Conservation (phyloP, 192 early-diverging fungal species). For the Backusella morwellensis region DNA sequence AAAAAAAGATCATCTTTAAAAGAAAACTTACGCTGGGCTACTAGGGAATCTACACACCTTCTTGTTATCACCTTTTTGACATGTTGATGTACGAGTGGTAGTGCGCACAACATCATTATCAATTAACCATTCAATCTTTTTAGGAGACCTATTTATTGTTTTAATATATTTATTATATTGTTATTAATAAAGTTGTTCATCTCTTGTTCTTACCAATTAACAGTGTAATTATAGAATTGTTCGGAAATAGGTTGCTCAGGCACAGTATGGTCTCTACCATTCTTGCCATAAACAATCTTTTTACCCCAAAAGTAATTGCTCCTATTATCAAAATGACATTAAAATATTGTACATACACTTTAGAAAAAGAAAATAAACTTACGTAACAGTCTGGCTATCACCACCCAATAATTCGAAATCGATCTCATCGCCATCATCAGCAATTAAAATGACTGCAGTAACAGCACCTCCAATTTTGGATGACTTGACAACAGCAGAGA, state of each 20-base stretch:
- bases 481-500: conserved; percentile 40
- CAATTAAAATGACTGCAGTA: conserved; percentile 37
- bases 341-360: neutral
- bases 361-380: neutral
- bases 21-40: conserved; percentile 20
- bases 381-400: conserved; percentile 10
- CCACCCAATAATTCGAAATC: conserved; percentile 51
- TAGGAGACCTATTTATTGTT: conserved; percentile 16
- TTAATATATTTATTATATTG: neutral
- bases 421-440: conserved; percentile 48
- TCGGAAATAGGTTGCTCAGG: conserved; percentile 13
- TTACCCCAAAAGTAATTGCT: conserved; percentile 29
- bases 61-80: neutral
- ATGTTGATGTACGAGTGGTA: conserved; percentile 6
- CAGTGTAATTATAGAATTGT: conserved; percentile 43
- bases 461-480: conserved; percentile 32
- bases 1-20: neutral
- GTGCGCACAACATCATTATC: conserved; percentile 40
- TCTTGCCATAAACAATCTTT: conserved; percentile 13
- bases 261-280: conserved; percentile 18
- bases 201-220: conserved; percentile 39
- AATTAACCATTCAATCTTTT: conserved; percentile 45
- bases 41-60: conserved; percentile 31
- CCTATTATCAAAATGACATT: neutral
- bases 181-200: neutral